A percentile compares a stretch with the other conserved stretches of the same genome.
Evolutionary conservation across 73 alveolate species (phyloP).

Genomic region (Breviolum minutum): DNA sequence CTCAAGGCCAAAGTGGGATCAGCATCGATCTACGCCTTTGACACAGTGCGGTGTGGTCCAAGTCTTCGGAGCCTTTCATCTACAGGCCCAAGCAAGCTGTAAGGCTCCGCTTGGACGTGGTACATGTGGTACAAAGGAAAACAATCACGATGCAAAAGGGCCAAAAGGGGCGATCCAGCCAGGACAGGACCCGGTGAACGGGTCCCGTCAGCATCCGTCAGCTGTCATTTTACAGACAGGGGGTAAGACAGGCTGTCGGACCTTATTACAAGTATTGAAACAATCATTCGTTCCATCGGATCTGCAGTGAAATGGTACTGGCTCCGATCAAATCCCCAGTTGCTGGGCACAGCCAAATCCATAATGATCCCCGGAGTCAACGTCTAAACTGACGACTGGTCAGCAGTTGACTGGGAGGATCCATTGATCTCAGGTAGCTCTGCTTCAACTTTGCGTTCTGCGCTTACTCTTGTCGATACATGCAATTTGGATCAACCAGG

Average conservation of each 20-base stretch:
- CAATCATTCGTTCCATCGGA: slow-evolving; percentile 6
- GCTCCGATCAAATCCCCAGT: slow-evolving; percentile 14
- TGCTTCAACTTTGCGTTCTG: background rate
- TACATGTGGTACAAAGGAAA: background rate
- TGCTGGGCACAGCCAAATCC: background rate
- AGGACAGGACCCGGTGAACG: background rate
- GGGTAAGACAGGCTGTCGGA: slow-evolving; percentile 32
- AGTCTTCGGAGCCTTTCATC: slow-evolving; percentile 14
- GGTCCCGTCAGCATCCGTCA: slow-evolving; percentile 24
- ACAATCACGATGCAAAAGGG: background rate
- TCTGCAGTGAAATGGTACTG: slow-evolving; percentile 20
- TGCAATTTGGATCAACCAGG: background rate
- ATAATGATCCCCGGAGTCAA: background rate
- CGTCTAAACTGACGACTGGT: slow-evolving; percentile 3
- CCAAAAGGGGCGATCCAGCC: background rate
- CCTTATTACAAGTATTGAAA: background rate
- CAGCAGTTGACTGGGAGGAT: background rate
- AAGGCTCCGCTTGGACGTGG: slow-evolving; percentile 28
- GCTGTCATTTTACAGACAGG: background rate
- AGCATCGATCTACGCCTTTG: background rate
- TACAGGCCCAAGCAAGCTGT: slow-evolving; percentile 50
- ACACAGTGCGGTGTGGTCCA: slow-evolving; percentile 2
- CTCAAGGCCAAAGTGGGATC: background rate
- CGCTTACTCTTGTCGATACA: background rate
- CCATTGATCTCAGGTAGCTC: background rate